These are phyloP conservation scores for Quercus aquifolioides DNA, from an alignment of 306 rosid genomes.

Conservation along the genomic window DNA sequence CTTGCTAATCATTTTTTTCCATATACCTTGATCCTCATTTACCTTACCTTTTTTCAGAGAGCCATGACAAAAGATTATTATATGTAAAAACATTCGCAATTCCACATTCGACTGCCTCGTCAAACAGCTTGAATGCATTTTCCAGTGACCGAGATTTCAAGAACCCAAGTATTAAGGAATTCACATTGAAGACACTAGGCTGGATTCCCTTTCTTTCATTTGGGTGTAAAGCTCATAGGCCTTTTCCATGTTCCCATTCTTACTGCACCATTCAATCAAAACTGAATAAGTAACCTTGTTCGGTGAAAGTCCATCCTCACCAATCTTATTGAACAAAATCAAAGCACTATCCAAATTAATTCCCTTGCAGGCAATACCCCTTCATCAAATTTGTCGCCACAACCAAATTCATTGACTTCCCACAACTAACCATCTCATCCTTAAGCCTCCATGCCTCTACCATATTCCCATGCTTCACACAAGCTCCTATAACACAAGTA, in stretches of 20 bases:
- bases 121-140: conserved; percentile 49
- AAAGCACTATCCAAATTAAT: conserved; percentile 50
- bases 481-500: too few relatives aligned
- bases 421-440: too few relatives aligned
- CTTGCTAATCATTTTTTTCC: too few relatives aligned
- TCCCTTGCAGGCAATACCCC: conserved; percentile 26
- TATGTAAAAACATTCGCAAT: conserved; percentile 43
- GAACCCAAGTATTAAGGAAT: conserved; percentile 46
- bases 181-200: conserved; percentile 38
- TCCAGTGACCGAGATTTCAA: conserved; percentile 34
- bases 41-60: conserved; percentile 30
- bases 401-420: too few relatives aligned
- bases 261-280: conserved; percentile 54
- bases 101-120: conserved; percentile 59
- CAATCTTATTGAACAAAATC: conserved; percentile 40
- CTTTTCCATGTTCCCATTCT: background rate
- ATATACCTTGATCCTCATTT: too few relatives aligned
- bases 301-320: conserved; percentile 44
- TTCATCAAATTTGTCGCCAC: too few relatives aligned
- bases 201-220: conserved; percentile 53
- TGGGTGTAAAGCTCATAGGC: conserved; percentile 46
- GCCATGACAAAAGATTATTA: conserved; percentile 50
- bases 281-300: conserved; percentile 39
- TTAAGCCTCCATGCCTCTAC: too few relatives aligned
- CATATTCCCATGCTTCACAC: too few relatives aligned